Percentiles rank a stretch among this genome's conserved stretches.
Conservation (phyloP, 75 land plant species). For the Pseudotsuga menziesii region DNA sequence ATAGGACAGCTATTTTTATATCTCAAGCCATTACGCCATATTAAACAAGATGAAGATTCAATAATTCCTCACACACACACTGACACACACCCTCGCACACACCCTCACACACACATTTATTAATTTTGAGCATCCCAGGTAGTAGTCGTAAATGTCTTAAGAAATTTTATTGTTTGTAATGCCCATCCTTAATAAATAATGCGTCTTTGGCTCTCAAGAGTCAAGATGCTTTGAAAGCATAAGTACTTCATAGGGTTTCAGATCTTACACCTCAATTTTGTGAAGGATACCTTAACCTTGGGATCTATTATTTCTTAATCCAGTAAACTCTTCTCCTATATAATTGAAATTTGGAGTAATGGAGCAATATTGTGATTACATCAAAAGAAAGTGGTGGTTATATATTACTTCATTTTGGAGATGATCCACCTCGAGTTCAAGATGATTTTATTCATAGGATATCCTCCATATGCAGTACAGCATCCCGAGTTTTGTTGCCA, state of each 20-base stretch:
- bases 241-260: neutral
- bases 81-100: no score
- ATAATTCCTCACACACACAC: no score
- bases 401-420: neutral
- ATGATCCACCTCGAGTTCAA: neutral
- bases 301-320: neutral
- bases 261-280: neutral
- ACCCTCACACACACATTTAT: no score
- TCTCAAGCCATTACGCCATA: no score
- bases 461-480: neutral
- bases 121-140: no score
- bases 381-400: neutral
- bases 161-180: no score
- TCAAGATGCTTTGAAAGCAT: no score
- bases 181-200: no score
- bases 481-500: neutral
- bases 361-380: neutral
- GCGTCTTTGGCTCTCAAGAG: no score
- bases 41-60: no score
- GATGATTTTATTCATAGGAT: neutral
- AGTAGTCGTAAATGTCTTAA: no score
- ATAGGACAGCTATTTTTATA: no score
- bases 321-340: neutral
- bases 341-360: neutral
- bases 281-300: neutral